phyloP scores from a whole-genome alignment of 2,329 filamentous ascomycete species.

The Nectriaceae sp. region DNA sequence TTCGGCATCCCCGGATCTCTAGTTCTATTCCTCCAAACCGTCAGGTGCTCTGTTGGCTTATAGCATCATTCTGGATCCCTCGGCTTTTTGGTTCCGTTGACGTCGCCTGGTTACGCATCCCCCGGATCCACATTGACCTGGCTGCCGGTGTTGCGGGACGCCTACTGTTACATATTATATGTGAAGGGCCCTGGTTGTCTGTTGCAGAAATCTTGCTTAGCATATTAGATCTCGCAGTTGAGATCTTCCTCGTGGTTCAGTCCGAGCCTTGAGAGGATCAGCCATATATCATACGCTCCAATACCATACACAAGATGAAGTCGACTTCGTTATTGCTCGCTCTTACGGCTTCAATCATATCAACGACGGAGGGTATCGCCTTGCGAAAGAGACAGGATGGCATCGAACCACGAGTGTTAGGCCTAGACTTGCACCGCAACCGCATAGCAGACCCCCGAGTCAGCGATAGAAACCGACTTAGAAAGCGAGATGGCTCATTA shows the following conservation, averaged over 20 bases:
- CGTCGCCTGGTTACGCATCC: constrained; percentile 25
- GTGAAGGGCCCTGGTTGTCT: too few species aligned
- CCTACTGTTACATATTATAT: too few species aligned
- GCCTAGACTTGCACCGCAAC: constrained; percentile 43
- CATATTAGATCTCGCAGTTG: too few species aligned
- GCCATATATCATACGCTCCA: too few species aligned
- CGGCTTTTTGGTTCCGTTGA: constrained; percentile 20
- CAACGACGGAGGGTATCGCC: constrained; percentile 27
- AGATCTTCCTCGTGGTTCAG: too few species aligned
- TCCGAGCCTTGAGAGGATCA: too few species aligned
- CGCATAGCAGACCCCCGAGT: constrained; percentile 42
- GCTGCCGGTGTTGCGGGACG: neutral
- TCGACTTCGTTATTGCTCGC: constrained; percentile 27
- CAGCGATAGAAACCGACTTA: constrained; percentile 45
- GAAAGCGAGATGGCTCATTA: constrained; percentile 45
- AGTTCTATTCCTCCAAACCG: too few species aligned
- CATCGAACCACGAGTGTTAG: constrained; percentile 44
- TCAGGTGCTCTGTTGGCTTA: too few species aligned
- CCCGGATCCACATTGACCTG: too few species aligned
- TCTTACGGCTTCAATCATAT: constrained; percentile 25
- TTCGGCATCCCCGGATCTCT: too few species aligned
- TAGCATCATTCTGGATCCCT: too few species aligned
- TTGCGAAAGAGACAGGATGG: constrained; percentile 33
- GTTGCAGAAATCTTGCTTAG: too few species aligned
- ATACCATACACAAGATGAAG: constrained; percentile 43